Evolutionary conservation across 441 rosid species (phyloP).

Genomic region (Metrosideros polymorpha): DNA sequence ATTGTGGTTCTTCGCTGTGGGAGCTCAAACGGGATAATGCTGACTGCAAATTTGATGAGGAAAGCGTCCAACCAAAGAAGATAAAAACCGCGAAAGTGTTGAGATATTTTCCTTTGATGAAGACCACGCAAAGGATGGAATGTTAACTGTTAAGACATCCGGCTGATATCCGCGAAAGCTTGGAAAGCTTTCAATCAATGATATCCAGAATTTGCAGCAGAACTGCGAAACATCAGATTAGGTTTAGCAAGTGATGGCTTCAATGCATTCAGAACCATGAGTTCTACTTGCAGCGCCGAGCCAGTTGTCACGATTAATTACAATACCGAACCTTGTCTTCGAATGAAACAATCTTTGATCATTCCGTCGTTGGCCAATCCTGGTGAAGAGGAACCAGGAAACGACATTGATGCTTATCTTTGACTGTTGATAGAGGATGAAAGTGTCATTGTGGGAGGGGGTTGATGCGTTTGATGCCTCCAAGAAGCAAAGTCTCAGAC

Average conservation of each 20-base stretch:
- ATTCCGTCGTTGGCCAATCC: neutral
- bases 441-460: too few species aligned
- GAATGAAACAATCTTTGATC: neutral
- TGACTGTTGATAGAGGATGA: too few species aligned
- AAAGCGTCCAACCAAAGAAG: neutral
- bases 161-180: neutral
- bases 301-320: neutral
- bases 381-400: too few species aligned
- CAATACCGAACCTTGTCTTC: neutral
- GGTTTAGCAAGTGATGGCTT: neutral
- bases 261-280: neutral
- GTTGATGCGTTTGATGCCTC: too few species aligned
- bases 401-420: too few species aligned
- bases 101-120: neutral
- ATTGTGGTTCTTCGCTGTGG: neutral
- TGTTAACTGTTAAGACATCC: neutral
- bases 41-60: neutral
- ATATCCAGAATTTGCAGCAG: neutral
- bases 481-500: neutral
- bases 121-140: neutral
- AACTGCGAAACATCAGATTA: neutral
- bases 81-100: neutral
- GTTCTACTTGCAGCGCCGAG: neutral
- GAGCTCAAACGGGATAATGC: neutral
- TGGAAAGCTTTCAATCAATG: neutral